phyloP scores from a whole-genome alignment of 2,329 filamentous ascomycete genomes.

The Beauveria varroae region DNA sequence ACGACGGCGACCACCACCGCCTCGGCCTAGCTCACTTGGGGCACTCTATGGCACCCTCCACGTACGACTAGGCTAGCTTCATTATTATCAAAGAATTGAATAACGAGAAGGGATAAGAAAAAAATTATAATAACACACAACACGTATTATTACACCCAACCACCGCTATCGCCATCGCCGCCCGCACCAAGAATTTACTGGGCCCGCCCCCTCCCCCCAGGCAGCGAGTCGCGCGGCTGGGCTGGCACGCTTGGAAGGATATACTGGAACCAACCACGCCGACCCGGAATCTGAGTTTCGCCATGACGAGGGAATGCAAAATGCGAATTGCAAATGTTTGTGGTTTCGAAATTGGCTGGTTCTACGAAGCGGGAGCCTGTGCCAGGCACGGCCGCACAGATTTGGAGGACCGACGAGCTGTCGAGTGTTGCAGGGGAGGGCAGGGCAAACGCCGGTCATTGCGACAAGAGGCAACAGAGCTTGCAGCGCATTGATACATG shows the following conservation, averaged over 20 bases:
- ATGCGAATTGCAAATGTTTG: background rate
- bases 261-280: background rate
- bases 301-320: slow-evolving; percentile 5
- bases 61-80: background rate
- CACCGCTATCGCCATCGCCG: background rate
- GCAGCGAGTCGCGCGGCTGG: slow-evolving; percentile 7
- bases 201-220: background rate
- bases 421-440: too few relatives aligned
- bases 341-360: background rate
- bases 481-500: background rate
- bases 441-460: background rate
- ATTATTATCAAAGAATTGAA: background rate
- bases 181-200: background rate
- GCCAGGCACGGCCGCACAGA: too few relatives aligned
- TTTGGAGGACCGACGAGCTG: too few relatives aligned
- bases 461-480: slow-evolving; percentile 4
- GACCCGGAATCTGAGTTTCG: background rate
- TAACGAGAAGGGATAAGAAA: background rate
- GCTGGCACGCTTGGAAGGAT: background rate
- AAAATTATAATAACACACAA: background rate
- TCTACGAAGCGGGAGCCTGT: too few relatives aligned
- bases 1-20: background rate
- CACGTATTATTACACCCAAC: background rate
- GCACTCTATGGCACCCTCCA: background rate
- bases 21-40: background rate